These are phyloP conservation scores for Pelomyxa schiedti DNA, from an alignment of 78 protist species.

Conservation along the genomic window DNA sequence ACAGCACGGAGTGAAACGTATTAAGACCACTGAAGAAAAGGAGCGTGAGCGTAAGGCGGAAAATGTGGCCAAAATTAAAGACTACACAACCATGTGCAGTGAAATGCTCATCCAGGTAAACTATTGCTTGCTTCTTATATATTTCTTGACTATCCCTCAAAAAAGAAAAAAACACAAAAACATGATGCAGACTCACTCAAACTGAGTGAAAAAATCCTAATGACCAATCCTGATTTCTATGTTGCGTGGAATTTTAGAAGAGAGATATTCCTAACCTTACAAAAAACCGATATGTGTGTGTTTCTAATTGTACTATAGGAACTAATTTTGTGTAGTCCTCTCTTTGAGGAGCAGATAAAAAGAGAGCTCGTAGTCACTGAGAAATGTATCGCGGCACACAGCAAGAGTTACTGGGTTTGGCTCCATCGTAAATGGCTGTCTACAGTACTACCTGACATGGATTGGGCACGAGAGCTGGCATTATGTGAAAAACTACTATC, in stretches of 20 bases:
- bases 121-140: no score
- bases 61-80: not conserved
- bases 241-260: conserved; percentile 74
- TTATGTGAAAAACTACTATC: conserved; percentile 44
- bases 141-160: not conserved
- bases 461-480: conserved; percentile 43
- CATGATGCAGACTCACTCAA: not conserved
- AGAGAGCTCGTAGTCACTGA: not conserved
- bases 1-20: not conserved
- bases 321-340: not conserved
- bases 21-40: not conserved
- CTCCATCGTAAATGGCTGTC: conserved; percentile 48
- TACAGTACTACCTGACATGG: conserved; percentile 6
- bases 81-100: no score
- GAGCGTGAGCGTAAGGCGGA: not conserved
- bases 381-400: not conserved
- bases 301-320: not conserved
- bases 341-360: not conserved
- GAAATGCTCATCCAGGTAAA: no score
- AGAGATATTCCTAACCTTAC: not conserved
- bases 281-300: not conserved
- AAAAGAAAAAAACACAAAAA: not conserved
- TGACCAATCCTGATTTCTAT: conserved; percentile 61
- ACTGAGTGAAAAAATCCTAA: not conserved
- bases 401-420: conserved; percentile 49